Base-by-base conservation (phyloP, 768 basidiomycete genomes). In the Leccinum boreale region DNA sequence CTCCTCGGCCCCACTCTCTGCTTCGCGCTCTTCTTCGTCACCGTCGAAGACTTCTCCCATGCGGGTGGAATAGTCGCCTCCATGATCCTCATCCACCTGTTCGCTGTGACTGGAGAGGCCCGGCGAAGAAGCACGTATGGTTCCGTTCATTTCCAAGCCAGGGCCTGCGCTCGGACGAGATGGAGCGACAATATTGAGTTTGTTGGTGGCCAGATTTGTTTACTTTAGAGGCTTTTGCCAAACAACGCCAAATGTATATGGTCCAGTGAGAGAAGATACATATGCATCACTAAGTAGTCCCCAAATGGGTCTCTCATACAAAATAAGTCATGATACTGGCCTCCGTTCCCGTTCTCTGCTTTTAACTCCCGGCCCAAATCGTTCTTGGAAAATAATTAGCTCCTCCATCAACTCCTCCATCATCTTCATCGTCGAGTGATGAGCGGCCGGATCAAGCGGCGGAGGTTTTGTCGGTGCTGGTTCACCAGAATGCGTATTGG, bases 401-500 rank as follows among this genome's bases (percentile, higher is more conserved):
- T 95, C 93, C 67, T 90, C 84, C 86, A 94, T 94, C 10, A 96
- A 77, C 65, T 90, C 91, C 69, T 94, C 93, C 88, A 96, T 91
- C 77, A 89, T 79, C 73, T 83, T 86, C 84, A 90, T 89, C 42
- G 88, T 88, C 67, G 70, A 68, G 49, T 64, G 62, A 10, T 65
- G 63, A 60, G 69, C 58, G 28, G 59, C 47, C 28, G 46, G 45
- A 35, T 59, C 67, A 15, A 55, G 48, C 31, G 57, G 44, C 0
- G 19, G 17, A n/a, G 51, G 51, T 49, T 62, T 61, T 31, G 17
- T 57, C 28, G 56, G 50, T 51, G 42, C 45, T 39, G 53, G 48
- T 50, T 60, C 66, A 49, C 57, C 51, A 35, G 39, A 24, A 19
- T 56, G 68, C 19, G 63, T 58, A 24, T 68, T 67, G 12, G 57